Evolutionary conservation across 2,329 filamentous ascomycete genomes (phyloP).

Genomic region (Penicillium oxalicum): DNA sequence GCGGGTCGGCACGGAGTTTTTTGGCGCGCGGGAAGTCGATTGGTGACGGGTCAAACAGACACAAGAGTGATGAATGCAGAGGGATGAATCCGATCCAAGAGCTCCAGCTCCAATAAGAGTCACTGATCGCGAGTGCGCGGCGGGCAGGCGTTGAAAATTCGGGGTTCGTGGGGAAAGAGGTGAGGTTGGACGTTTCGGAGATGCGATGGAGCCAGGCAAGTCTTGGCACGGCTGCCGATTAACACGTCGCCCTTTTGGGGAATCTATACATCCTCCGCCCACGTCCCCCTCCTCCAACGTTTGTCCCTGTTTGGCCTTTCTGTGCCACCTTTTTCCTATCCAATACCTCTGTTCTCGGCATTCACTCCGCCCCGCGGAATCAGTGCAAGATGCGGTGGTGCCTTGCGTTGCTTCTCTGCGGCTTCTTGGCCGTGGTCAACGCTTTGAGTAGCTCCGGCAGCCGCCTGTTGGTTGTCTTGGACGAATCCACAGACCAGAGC

Average conservation of each 20-base stretch:
- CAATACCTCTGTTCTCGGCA: slow-evolving; percentile 10
- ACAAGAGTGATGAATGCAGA: not conserved
- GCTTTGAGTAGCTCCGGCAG: slow-evolving; percentile 74
- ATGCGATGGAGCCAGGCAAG: slow-evolving; percentile 23
- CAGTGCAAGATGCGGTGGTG: slow-evolving; percentile 64
- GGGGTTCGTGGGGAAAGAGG: slow-evolving; percentile 24
- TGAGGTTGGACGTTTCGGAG: slow-evolving; percentile 27
- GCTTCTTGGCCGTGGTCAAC: slow-evolving; percentile 49
- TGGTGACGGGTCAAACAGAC: slow-evolving; percentile 2
- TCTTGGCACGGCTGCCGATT: slow-evolving; percentile 37
- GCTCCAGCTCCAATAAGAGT: slow-evolving; percentile 7
- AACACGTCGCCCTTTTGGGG: slow-evolving; percentile 41
- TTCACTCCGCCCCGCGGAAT: slow-evolving; percentile 31
- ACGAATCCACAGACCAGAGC: slow-evolving; percentile 73
- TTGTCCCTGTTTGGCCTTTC: slow-evolving; percentile 11
- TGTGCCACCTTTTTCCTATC: not conserved
- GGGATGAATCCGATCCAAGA: slow-evolving; percentile 1
- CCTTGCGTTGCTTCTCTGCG: slow-evolving; percentile 63
- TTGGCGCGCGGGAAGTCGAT: not conserved
- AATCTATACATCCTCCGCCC: slow-evolving; percentile 18
- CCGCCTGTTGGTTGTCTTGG: slow-evolving; percentile 77
- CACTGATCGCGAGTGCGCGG: slow-evolving; percentile 5
- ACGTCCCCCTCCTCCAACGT: slow-evolving; percentile 11
- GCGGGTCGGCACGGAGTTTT: slow-evolving; percentile 21
- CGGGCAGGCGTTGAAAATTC: slow-evolving; percentile 16